Evolutionary conservation across 306 rosid species (phyloP).

Genomic region (Vigna hirtella): DNA sequence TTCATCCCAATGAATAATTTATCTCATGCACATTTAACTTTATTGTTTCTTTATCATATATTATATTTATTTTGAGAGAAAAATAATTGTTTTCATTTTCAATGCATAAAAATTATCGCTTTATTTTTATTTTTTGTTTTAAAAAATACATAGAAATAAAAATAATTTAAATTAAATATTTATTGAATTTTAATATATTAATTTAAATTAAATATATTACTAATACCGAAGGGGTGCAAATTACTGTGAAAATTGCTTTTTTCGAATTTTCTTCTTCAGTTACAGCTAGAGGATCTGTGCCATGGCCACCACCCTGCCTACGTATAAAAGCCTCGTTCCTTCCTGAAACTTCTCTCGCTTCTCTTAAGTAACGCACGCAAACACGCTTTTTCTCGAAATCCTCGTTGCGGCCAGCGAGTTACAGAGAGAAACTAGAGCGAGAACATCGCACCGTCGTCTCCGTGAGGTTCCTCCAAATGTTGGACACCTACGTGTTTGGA

Average conservation of each 20-base stretch:
- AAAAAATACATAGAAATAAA: no score
- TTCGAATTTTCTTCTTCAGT: neutral
- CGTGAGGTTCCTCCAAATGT: constrained; percentile 53
- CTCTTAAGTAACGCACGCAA: constrained; percentile 11
- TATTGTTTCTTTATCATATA: no score
- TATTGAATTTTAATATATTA: no score
- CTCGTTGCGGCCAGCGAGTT: constrained; percentile 36
- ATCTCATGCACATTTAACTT: no score
- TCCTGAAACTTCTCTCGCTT: neutral
- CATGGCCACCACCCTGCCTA: neutral
- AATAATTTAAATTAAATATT: no score
- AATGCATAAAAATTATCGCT: no score
- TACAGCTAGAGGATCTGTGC: neutral
- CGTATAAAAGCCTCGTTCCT: neutral
- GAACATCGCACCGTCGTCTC: constrained; percentile 26
- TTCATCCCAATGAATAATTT: no score
- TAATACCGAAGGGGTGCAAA: neutral
- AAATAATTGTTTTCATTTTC: no score
- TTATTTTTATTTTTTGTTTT: no score
- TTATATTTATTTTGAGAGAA: no score
- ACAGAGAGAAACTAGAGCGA: constrained; percentile 24
- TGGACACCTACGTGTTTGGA: constrained; percentile 57
- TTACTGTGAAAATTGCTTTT: neutral
- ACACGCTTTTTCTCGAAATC: neutral
- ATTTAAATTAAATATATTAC: no score